Conservation (phyloP, 306 rosid genomes). For the Begonia masoniana region DNA sequence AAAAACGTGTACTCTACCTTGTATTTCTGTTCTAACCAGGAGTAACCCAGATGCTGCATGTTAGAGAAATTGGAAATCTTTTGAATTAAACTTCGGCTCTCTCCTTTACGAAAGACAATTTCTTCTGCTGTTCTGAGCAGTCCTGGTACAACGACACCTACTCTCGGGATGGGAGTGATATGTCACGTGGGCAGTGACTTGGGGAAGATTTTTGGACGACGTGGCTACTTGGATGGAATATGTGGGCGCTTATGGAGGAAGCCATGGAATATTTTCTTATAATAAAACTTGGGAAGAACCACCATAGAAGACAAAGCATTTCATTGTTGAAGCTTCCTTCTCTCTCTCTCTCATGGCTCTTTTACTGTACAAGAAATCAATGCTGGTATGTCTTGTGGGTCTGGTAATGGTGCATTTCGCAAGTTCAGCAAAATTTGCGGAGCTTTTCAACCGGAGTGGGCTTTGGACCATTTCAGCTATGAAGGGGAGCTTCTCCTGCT, state of each 20-base stretch:
- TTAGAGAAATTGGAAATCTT: too few species aligned
- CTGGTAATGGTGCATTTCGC: constrained; percentile 28
- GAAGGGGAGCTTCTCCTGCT: constrained; percentile 73
- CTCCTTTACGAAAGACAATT: too few species aligned
- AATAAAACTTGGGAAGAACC: neutral
- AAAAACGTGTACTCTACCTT: too few species aligned
- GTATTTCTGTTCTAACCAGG: too few species aligned
- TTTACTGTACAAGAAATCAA: constrained; percentile 6
- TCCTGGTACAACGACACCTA: too few species aligned
- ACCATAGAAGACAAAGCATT: constrained; percentile 5
- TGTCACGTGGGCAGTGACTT: constrained; percentile 22
- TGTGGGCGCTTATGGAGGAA: constrained; percentile 21
- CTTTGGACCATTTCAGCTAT: constrained; percentile 57
- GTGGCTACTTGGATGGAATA: constrained; percentile 13
- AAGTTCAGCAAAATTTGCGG: constrained; percentile 52
- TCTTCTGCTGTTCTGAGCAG: too few species aligned
- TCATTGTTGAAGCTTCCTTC: constrained; percentile 4
- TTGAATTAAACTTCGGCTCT: too few species aligned
- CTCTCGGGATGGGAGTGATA: too few species aligned
- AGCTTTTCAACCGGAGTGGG: constrained; percentile 91
- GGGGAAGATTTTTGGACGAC: constrained; percentile 9
- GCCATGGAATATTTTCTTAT: constrained; percentile 21
- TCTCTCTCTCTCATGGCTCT: constrained; percentile 7
- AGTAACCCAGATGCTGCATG: too few species aligned
- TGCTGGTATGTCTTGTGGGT: constrained; percentile 21